Evolutionary conservation across 805 yeast genomes (phyloP).

Genomic region (Schizosaccharomyces osmophilus): DNA sequence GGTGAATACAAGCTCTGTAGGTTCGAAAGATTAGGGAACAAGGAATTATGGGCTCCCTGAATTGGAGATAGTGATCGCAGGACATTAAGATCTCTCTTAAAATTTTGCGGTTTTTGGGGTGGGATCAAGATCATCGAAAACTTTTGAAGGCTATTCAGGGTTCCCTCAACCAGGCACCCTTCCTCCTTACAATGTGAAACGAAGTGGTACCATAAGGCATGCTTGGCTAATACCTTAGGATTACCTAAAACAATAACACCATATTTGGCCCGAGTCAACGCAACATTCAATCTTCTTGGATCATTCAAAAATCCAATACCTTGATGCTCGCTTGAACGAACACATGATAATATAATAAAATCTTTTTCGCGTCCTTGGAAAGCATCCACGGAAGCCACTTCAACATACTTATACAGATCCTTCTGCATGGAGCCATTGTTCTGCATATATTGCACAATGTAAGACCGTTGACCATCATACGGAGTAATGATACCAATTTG

Average conservation of each 20-base stretch:
- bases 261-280: slow-evolving; percentile 65
- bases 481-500: slow-evolving; percentile 89
- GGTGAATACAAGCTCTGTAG: neutral
- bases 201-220: slow-evolving; percentile 54
- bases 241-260: slow-evolving; percentile 67
- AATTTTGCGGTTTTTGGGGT: slow-evolving; percentile 12
- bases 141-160: slow-evolving; percentile 51
- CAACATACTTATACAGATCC: slow-evolving; percentile 44
- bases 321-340: slow-evolving; percentile 51
- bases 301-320: slow-evolving; percentile 67
- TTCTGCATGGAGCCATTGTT: slow-evolving; percentile 43
- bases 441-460: slow-evolving; percentile 52
- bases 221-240: slow-evolving; percentile 48
- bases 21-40: neutral
- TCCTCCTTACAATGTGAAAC: slow-evolving; percentile 55
- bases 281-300: slow-evolving; percentile 70
- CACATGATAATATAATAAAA: slow-evolving; percentile 54
- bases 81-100: slow-evolving; percentile 8
- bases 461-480: slow-evolving; percentile 80
- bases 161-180: slow-evolving; percentile 79
- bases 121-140: slow-evolving; percentile 28
- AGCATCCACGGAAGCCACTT: slow-evolving; percentile 86
- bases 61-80: neutral
- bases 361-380: slow-evolving; percentile 83
- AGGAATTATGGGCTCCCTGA: neutral